Percentiles rank a stretch among this genome's conserved stretches.
Evolutionary conservation across 2,329 filamentous ascomycete genomes (phyloP).

Genomic region (Fusarium palustre): DNA sequence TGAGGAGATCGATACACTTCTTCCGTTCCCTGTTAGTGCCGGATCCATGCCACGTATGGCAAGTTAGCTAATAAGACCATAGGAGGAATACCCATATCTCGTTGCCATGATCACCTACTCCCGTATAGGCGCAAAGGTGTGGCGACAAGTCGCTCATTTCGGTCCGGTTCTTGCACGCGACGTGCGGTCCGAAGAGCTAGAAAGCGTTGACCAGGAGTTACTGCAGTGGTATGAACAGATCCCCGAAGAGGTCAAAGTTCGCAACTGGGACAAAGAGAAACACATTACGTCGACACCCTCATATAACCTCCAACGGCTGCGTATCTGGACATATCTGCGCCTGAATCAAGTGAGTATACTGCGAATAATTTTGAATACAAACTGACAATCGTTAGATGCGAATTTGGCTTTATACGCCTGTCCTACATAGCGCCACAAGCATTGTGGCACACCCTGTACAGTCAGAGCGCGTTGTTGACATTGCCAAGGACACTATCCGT

Average conservation of each 20-base stretch:
- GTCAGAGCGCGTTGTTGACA: conserved; percentile 78
- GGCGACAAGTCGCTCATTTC: conserved; percentile 80
- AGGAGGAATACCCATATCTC: conserved; percentile 75
- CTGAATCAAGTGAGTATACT: conserved; percentile 74
- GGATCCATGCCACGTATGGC: not conserved
- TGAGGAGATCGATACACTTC: conserved; percentile 81
- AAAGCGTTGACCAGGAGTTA: conserved; percentile 84
- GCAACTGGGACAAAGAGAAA: conserved; percentile 67
- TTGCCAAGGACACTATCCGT: conserved; percentile 81
- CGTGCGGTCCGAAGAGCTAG: conserved; percentile 79
- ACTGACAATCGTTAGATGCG: conserved; percentile 66
- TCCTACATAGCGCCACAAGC: conserved; percentile 84
- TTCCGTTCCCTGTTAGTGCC: conserved; percentile 79
- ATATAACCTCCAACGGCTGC: conserved; percentile 77
- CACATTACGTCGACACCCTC: conserved; percentile 66
- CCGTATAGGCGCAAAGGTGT: conserved; percentile 85
- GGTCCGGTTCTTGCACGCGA: conserved; percentile 71
- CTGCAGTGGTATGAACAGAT: conserved; percentile 87
- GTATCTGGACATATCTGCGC: conserved; percentile 86
- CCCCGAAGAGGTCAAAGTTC: conserved; percentile 69
- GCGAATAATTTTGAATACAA: too few species aligned
- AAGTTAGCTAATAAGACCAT: conserved; percentile 17
- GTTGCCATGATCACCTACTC: conserved; percentile 88
- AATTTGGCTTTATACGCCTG: conserved; percentile 87
- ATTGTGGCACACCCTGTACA: conserved; percentile 81